Base-by-base conservation (phyloP, 1,139 yeast species). In the Saccharomyces hybrid region DNA sequence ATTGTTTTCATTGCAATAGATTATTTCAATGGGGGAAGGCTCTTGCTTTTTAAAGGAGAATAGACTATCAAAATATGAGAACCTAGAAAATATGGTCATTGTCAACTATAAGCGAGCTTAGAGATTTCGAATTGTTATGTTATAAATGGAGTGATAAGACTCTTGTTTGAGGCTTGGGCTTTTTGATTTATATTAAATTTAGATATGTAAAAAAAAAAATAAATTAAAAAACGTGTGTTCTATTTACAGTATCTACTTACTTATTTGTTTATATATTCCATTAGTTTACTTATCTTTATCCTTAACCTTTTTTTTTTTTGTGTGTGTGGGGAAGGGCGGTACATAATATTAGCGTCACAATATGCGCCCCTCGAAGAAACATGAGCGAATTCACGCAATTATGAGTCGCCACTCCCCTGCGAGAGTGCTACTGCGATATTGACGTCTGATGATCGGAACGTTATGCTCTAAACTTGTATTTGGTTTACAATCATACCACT, bases 1-100 rank as follows among this genome's bases (percentile, higher is more conserved):
- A 7, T 50, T 56, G 32, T 53, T 57, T 28, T 57, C 58, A n/a
- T 52, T 54, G 19, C 55, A 55, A 44, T 49, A 53, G 25, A 57
- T 42, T 9, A 32, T 38, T 9, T 46, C 49, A 31, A 31, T 28
- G 11, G 50, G 27, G 41, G 44, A 38, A 5, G 44, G 25, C 25
- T 38, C 44, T 38, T 38, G 44, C 25, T 38, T 38, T 19, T 19
- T 38, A 23, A 38, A 38, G 13, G 44, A 38, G 25, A 38, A 38
- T 9, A 38, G 25, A 11, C 19, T 38, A 6, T 38, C 44, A 19
- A 38, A 38, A 19, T 38, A 38, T 26, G 44, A 38, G 19, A 38
- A 38, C 26, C 25, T 38, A 7, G 44, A 38, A 38, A 38, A 19
- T 38, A 38, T 19, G 11, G 44, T 38, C 44, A 38, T 38, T 16